Conservation (phyloP, 192 early-diverging fungal species). For the Rhizophlyctis rosea region DNA sequence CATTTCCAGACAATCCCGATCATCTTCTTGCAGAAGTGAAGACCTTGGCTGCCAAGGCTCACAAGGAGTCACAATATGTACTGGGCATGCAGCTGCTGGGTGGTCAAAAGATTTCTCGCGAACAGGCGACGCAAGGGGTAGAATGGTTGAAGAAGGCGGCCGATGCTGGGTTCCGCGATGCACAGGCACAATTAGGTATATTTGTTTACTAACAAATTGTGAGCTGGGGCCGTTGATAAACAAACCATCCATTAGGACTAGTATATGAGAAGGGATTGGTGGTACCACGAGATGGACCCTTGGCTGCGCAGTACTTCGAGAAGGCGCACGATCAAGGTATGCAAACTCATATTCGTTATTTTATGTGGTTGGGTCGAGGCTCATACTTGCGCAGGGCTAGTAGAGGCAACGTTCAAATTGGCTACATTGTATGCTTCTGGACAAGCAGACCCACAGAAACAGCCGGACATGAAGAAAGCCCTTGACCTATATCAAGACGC, state of each 20-base stretch:
- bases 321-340: slow-evolving; percentile 25
- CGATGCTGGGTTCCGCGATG: slow-evolving; percentile 12
- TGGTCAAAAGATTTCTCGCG: not conserved
- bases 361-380: too few relatives aligned
- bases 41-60: slow-evolving; percentile 9
- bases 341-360: not conserved
- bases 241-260: slow-evolving; percentile 4
- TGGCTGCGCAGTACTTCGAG: slow-evolving; percentile 28
- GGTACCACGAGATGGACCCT: slow-evolving; percentile 20
- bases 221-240: not conserved
- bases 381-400: slow-evolving; percentile 12
- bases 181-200: slow-evolving; percentile 34
- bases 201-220: not conserved
- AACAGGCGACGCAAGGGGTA: slow-evolving; percentile 17
- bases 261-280: slow-evolving; percentile 25
- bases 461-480: slow-evolving; percentile 19
- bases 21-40: slow-evolving; percentile 2
- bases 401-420: slow-evolving; percentile 35
- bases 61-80: slow-evolving; percentile 23
- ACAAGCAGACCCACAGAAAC: slow-evolving; percentile 4
- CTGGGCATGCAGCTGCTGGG: slow-evolving; percentile 15
- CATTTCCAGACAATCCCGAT: not conserved
- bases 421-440: slow-evolving; percentile 30
- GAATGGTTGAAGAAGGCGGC: slow-evolving; percentile 21
- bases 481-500: slow-evolving; percentile 25